Conservation (phyloP, 2,329 filamentous ascomycete species). For the Akanthomyces lecanii region DNA sequence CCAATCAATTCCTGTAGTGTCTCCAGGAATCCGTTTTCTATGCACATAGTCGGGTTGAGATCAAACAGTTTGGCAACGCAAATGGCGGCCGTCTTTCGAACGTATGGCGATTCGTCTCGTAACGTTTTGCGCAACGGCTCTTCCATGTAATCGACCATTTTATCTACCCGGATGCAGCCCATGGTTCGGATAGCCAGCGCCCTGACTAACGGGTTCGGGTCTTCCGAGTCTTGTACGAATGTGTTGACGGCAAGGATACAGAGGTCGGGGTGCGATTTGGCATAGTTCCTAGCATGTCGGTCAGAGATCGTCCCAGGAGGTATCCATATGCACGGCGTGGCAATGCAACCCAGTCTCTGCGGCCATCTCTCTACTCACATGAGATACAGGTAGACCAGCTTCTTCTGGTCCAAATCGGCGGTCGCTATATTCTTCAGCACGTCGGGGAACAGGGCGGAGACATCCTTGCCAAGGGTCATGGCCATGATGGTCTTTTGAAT, state of each 20-base stretch:
- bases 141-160: slow-evolving; percentile 99
- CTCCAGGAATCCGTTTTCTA: slow-evolving; percentile 96
- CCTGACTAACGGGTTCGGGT: slow-evolving; percentile 92
- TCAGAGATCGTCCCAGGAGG: neutral
- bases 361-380: slow-evolving; percentile 58
- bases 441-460: slow-evolving; percentile 93
- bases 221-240: slow-evolving; percentile 98
- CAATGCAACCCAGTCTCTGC: neutral
- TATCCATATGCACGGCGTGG: neutral
- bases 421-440: slow-evolving; percentile 99
- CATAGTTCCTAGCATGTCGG: slow-evolving; percentile 74
- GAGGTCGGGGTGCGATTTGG: slow-evolving; percentile 96
- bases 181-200: slow-evolving; percentile 95
- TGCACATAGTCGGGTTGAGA: slow-evolving; percentile 83
- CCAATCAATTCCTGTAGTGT: slow-evolving; percentile 92
- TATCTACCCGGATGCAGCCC: slow-evolving; percentile 97
- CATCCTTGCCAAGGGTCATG: slow-evolving; percentile 98
- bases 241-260: slow-evolving; percentile 99
- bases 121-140: slow-evolving; percentile 94
- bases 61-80: slow-evolving; percentile 98
- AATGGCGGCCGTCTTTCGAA: slow-evolving; percentile 95
- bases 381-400: slow-evolving; percentile 95
- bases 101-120: slow-evolving; percentile 95
- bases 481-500: slow-evolving; percentile 99
- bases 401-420: slow-evolving; percentile 93